Conservation (phyloP, 257 asterid genomes). For the Salvia miltiorrhiza region DNA sequence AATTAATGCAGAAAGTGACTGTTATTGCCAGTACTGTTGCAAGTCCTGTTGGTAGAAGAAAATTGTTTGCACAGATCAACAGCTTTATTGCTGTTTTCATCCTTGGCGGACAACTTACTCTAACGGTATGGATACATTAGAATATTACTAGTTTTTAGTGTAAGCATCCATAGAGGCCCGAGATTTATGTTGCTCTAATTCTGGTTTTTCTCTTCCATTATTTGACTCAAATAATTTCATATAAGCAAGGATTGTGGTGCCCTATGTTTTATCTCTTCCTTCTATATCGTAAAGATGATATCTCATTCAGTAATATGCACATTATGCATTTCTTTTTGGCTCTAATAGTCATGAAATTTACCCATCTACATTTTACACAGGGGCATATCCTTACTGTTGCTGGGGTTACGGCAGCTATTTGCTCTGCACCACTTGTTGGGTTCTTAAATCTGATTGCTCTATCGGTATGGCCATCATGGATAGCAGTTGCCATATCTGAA, state of each 20-base stretch:
- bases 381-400: constrained; percentile 84
- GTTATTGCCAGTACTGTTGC: constrained; percentile 74
- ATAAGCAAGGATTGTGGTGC: neutral
- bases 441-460: constrained; percentile 74
- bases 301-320: neutral
- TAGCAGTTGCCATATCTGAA: constrained; percentile 81
- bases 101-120: constrained; percentile 88
- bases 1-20: constrained; percentile 81
- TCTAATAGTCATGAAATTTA: neutral
- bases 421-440: constrained; percentile 76
- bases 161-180: neutral
- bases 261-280: neutral
- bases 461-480: constrained; percentile 95
- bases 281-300: neutral
- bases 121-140: constrained; percentile 58
- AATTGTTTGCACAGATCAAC: constrained; percentile 86
- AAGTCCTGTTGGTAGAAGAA: constrained; percentile 78
- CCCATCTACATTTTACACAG: constrained; percentile 31
- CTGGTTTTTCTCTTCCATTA: neutral
- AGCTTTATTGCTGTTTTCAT: constrained; percentile 94
- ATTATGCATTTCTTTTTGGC: neutral
- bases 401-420: constrained; percentile 83
- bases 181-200: neutral
- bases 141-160: neutral
- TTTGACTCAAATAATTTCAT: neutral